These are phyloP conservation scores for Blastomyces percursus DNA, from an alignment of 2,329 filamentous ascomycete species.

Conservation along the genomic window DNA sequence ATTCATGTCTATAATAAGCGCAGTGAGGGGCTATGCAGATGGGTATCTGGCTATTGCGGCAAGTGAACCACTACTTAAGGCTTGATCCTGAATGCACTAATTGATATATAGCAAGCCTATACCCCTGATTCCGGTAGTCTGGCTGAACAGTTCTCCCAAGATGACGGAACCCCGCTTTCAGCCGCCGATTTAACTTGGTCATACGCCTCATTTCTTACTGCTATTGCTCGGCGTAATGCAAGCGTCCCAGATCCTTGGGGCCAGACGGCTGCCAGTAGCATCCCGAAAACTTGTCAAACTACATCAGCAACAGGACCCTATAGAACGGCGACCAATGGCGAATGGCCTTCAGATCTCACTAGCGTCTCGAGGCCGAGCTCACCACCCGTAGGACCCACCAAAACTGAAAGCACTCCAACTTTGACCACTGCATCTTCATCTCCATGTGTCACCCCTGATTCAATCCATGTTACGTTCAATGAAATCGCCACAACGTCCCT, in stretches of 20 bases:
- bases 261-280: constrained; percentile 21
- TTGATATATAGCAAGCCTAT: constrained; percentile 26
- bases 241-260: constrained; percentile 28
- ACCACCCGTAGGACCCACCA: constrained; percentile 11
- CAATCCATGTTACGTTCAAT: constrained; percentile 53
- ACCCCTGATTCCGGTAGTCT: constrained; percentile 48
- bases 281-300: constrained; percentile 22
- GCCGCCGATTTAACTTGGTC: constrained; percentile 38
- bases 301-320: constrained; percentile 27
- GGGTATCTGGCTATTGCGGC: constrained; percentile 39
- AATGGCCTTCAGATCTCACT: constrained; percentile 24
- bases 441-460: constrained; percentile 19
- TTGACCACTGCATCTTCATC: constrained; percentile 9
- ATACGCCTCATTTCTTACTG: constrained; percentile 34
- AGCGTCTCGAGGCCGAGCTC: not conserved
- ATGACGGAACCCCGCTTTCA: constrained; percentile 27
- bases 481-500: constrained; percentile 46
- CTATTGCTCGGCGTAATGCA: constrained; percentile 23
- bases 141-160: constrained; percentile 32
- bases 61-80: constrained; percentile 8
- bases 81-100: not conserved
- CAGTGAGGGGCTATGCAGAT: constrained; percentile 53
- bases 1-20: constrained; percentile 38
- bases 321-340: constrained; percentile 22
- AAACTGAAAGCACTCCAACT: constrained; percentile 19